A percentile compares a stretch with the other conserved stretches of the same genome.
These are phyloP conservation scores for Claviceps maximensis DNA, from an alignment of 2,329 filamentous ascomycete genomes.

Conservation along the genomic window DNA sequence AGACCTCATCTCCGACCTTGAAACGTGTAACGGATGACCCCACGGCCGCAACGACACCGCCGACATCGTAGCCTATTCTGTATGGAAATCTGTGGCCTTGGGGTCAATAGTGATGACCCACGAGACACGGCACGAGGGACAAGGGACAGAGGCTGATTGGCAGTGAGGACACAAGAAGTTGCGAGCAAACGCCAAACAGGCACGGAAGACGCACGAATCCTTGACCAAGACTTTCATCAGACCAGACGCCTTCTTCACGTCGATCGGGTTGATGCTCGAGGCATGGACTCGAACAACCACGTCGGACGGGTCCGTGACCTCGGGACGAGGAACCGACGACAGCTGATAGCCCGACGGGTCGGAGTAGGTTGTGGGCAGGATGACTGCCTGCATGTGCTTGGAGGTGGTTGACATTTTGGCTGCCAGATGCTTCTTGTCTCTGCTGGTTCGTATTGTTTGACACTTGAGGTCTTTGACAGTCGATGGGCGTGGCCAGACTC, in stretches of 20 bases:
- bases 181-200: not conserved
- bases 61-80: slow-evolving; percentile 28
- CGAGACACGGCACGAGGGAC: too few species aligned
- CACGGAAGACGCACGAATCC: slow-evolving; percentile 15
- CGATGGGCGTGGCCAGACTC: too few species aligned
- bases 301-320: slow-evolving; percentile 10
- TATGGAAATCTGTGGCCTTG: slow-evolving; percentile 22
- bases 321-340: slow-evolving; percentile 10
- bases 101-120: not conserved
- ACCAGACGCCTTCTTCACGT: slow-evolving; percentile 27
- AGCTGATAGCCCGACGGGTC: slow-evolving; percentile 12
- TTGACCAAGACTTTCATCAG: slow-evolving; percentile 18
- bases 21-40: slow-evolving; percentile 20
- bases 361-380: slow-evolving; percentile 8
- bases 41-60: slow-evolving; percentile 23
- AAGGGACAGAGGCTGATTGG: too few species aligned
- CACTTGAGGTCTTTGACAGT: too few species aligned
- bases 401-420: not conserved
- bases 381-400: slow-evolving; percentile 13
- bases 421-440: not conserved
- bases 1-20: slow-evolving; percentile 17
- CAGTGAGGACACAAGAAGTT: not conserved
- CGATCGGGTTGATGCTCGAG: slow-evolving; percentile 31
- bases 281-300: slow-evolving; percentile 27
- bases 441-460: not conserved